Evolutionary conservation across 202 grass and related monocot species (phyloP), one percentile per base, ranked within the genome.

Genomic region (Cymbopogon flexuosus): DNA sequence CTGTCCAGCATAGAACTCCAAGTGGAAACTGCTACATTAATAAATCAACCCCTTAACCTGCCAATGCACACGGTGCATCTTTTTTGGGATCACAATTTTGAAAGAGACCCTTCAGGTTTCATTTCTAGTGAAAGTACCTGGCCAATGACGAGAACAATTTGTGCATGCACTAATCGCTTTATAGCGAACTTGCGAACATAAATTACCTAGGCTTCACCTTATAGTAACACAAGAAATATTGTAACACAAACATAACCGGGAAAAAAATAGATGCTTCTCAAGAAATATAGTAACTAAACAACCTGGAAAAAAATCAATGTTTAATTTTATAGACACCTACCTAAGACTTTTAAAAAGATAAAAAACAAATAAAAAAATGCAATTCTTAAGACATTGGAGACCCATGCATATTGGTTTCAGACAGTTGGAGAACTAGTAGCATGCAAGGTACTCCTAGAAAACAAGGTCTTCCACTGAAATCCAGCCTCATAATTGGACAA

Each of bases 401-500:
- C 34, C 56, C 41, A 81, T 19, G 40, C 8, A 39, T 58, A 49
- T 51, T 15, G 34, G 34, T 75, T 57, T 27, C 31, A 11, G 21
- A 27, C 15, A 81, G 51, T 70, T 64, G 34, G 42, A 33, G 64
- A 77, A 39, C 35, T 87, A 74, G 54, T 56, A 87, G 65, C 35
- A 72, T 15, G n/a, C 45, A 72, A 65, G n/a, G 46, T 77, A 62
- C 68, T 58, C 49, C 49, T 49, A 62, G 72, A 77, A 64, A 21
- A 35, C 6, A 18, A 33, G n/a, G 43, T 24, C 23, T 72, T 77
- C 24, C 6, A 34, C 33, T 4, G 2, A 71, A 73, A 43, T 70
- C 24, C 8, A 24, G 29, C 33, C 22, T 63, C 42, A 62, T 70
- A 77, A 72, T 72, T 1, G 69, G 0, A 71, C 27, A 51, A 72